These are phyloP conservation scores for Xylariaceae sp. DNA, from an alignment of 2,329 filamentous ascomycete genomes.

Conservation along the genomic window DNA sequence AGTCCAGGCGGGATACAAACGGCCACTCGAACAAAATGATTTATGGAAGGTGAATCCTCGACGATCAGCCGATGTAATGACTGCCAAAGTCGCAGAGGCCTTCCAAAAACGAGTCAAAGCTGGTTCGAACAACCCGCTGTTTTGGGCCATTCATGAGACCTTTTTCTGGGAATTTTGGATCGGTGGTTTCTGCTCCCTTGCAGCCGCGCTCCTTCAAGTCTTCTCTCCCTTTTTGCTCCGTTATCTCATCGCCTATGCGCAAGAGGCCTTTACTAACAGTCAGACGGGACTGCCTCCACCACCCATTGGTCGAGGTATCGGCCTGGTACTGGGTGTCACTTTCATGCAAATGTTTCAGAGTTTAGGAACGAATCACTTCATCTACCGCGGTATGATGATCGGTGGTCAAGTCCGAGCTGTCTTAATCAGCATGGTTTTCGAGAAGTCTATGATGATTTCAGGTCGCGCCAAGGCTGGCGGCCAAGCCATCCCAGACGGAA, in stretches of 20 bases:
- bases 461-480: constrained; percentile 83
- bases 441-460: constrained; percentile 86
- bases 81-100: constrained; percentile 57
- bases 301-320: constrained; percentile 68
- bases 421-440: constrained; percentile 81
- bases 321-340: constrained; percentile 77
- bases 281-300: constrained; percentile 50
- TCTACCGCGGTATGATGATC: constrained; percentile 87
- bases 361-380: constrained; percentile 79
- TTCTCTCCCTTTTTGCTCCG: constrained; percentile 79
- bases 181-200: constrained; percentile 71
- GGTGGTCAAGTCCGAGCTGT: constrained; percentile 78
- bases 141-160: constrained; percentile 80
- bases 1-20: constrained; percentile 70
- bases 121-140: constrained; percentile 67
- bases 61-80: constrained; percentile 65
- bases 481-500: constrained; percentile 33
- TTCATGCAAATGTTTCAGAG: constrained; percentile 81
- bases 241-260: constrained; percentile 80
- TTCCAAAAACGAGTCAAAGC: constrained; percentile 64
- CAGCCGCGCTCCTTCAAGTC: constrained; percentile 70
- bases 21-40: constrained; percentile 75
- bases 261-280: constrained; percentile 67
- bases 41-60: constrained; percentile 85
- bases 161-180: constrained; percentile 81